These are phyloP conservation scores for Pythium aphanidermatum DNA, from an alignment of 352 stramenopile genomes.

Conservation along the genomic window DNA sequence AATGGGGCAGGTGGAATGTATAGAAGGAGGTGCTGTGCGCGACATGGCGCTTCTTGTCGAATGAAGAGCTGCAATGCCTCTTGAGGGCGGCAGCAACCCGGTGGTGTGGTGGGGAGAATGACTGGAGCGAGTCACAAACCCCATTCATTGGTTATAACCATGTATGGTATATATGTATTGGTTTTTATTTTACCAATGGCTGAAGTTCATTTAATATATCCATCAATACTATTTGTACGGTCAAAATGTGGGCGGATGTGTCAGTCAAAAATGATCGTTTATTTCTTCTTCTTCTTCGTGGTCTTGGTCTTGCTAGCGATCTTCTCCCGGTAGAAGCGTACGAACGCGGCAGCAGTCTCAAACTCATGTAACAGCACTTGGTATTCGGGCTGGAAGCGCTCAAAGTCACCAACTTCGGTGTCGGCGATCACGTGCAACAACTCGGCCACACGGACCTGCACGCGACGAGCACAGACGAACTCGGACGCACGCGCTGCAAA, in stretches of 20 bases:
- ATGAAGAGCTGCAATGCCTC: too few species aligned
- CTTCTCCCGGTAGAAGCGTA: constrained; percentile 29
- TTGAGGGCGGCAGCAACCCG: too few species aligned
- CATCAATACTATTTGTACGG: too few species aligned
- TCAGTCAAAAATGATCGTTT: constrained; percentile 10
- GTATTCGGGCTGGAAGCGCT: constrained; percentile 14
- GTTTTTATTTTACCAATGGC: constrained; percentile 13
- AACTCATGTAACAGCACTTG: constrained; percentile 26
- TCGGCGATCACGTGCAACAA: constrained; percentile 48
- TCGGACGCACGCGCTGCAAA: constrained; percentile 59
- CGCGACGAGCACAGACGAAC: constrained; percentile 58
- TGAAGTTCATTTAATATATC: too few species aligned
- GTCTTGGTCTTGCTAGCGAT: constrained; percentile 4
- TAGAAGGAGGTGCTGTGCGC: neutral
- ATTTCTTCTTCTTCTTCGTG: constrained; percentile 20
- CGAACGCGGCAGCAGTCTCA: constrained; percentile 27
- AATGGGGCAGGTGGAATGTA: constrained; percentile 17
- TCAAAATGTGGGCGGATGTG: too few species aligned
- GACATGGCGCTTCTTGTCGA: neutral
- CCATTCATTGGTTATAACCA: constrained; percentile 13
- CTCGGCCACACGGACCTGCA: constrained; percentile 59
- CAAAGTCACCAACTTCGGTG: constrained; percentile 46
- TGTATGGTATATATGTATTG: too few species aligned
- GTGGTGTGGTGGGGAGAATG: too few species aligned
- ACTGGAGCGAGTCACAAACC: constrained; percentile 11